A percentile compares a stretch with the other conserved stretches of the same genome.
Conservation (phyloP, 768 basidiomycete genomes). For the Nidula microcarpa region DNA sequence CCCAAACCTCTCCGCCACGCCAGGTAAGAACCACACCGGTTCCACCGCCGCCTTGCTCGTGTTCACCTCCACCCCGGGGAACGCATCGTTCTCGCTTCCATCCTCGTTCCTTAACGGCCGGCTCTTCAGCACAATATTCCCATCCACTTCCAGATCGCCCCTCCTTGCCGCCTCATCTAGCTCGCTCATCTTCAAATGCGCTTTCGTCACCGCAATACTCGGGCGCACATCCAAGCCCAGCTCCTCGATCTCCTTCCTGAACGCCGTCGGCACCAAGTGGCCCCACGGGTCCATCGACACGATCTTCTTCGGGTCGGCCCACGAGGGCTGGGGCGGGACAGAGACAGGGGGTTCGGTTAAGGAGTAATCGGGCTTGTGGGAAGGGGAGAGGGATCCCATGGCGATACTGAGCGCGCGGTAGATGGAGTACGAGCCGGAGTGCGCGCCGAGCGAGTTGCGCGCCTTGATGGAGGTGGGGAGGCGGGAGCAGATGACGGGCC, state of each 20-base stretch:
- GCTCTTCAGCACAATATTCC: conserved; percentile 75
- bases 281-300: conserved; percentile 95
- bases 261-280: conserved; percentile 77
- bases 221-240: conserved; percentile 84
- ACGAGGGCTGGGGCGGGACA: conserved; percentile 73
- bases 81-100: conserved; percentile 49
- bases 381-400: conserved; percentile 75
- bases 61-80: conserved; percentile 82
- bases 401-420: conserved; percentile 93
- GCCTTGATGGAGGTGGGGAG: conserved; percentile 81
- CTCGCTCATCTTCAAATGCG: conserved; percentile 94
- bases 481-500: conserved; percentile 87
- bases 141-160: conserved; percentile 76
- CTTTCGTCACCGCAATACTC: conserved; percentile 89
- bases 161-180: conserved; percentile 76
- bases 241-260: conserved; percentile 51
- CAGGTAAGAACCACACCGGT: conserved; percentile 94
- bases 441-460: conserved; percentile 92
- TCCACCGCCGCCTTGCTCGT: conserved; percentile 95
- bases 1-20: conserved; percentile 89
- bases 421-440: conserved; percentile 91
- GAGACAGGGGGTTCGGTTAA: conserved; percentile 82
- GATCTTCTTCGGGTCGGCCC: conserved; percentile 77
- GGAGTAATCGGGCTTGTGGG: conserved; percentile 79
- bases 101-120: conserved; percentile 60